Evolutionary conservation across 208 protist species (phyloP).

Genomic region (Histomonas meleagridis): DNA sequence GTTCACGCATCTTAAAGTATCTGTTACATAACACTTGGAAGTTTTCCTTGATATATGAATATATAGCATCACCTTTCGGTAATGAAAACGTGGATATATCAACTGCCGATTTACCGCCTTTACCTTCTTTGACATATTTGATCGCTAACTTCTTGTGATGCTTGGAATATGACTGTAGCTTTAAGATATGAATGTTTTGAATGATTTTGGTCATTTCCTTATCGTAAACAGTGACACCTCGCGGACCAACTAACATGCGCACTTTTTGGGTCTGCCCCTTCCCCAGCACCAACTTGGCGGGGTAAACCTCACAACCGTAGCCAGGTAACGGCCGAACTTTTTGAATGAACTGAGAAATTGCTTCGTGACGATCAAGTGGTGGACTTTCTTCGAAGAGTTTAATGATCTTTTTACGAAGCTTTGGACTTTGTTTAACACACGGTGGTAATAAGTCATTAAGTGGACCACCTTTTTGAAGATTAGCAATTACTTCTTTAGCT

Average conservation of each 20-base stretch:
- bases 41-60: neutral
- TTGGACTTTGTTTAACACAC: neutral
- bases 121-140: too few relatives aligned
- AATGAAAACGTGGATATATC: too few relatives aligned
- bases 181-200: neutral
- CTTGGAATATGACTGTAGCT: neutral
- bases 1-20: neutral
- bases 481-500: neutral
- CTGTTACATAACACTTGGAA: neutral
- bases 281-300: neutral
- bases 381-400: neutral
- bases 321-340: neutral
- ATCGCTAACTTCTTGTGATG: neutral
- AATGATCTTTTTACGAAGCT: neutral
- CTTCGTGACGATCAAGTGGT: neutral
- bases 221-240: neutral
- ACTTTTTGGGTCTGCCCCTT: neutral
- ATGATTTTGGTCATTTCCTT: neutral
- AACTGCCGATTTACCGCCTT: too few relatives aligned
- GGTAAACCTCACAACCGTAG: neutral
- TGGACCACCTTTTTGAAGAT: neutral
- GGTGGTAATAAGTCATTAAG: neutral
- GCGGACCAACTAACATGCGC: neutral
- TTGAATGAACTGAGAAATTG: neutral
- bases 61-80: neutral